Percentiles rank a stretch among this genome's conserved stretches.
Evolutionary conservation across 1,139 yeast species (phyloP).

Genomic region (Geotrichum australiense): DNA sequence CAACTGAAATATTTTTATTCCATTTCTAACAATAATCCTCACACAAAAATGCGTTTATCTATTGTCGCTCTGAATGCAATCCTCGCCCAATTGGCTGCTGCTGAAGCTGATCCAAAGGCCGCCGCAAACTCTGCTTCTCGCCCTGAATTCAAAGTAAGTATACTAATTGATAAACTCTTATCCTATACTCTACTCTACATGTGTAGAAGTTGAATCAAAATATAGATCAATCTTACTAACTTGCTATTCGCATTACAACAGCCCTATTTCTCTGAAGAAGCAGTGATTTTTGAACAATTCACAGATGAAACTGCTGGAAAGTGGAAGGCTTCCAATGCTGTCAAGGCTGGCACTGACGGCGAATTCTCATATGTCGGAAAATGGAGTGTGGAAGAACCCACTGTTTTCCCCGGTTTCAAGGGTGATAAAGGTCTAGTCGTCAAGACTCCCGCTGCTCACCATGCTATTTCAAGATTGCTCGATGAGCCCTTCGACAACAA

Average conservation of each 20-base stretch:
- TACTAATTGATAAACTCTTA: background rate
- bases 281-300: slow-evolving; percentile 68
- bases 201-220: background rate
- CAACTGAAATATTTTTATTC: too few species aligned
- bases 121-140: background rate
- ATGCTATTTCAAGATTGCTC: slow-evolving; percentile 64
- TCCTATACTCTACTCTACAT: background rate
- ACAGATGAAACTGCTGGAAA: slow-evolving; percentile 39
- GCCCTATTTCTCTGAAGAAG: slow-evolving; percentile 22
- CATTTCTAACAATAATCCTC: background rate
- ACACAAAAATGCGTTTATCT: slow-evolving; percentile 13
- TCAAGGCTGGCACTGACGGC: slow-evolving; percentile 42
- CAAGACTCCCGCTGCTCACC: slow-evolving; percentile 68
- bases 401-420: slow-evolving; percentile 48
- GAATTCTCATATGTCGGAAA: slow-evolving; percentile 57
- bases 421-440: slow-evolving; percentile 70
- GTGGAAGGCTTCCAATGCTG: slow-evolving; percentile 62
- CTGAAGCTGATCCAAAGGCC: slow-evolving; percentile 11
- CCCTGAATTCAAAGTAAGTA: slow-evolving; percentile 14
- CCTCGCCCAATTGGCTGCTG: slow-evolving; percentile 12
- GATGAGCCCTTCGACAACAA: slow-evolving; percentile 49
- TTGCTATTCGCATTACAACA: slow-evolving; percentile 4
- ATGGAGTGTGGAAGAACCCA: slow-evolving; percentile 64
- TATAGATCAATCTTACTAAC: background rate
- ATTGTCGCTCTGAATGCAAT: slow-evolving; percentile 13